A percentile compares a stretch with the other conserved stretches of the same genome.
Evolutionary conservation across 305 asterid species (phyloP).

Genomic region (Solanum hybrid): DNA sequence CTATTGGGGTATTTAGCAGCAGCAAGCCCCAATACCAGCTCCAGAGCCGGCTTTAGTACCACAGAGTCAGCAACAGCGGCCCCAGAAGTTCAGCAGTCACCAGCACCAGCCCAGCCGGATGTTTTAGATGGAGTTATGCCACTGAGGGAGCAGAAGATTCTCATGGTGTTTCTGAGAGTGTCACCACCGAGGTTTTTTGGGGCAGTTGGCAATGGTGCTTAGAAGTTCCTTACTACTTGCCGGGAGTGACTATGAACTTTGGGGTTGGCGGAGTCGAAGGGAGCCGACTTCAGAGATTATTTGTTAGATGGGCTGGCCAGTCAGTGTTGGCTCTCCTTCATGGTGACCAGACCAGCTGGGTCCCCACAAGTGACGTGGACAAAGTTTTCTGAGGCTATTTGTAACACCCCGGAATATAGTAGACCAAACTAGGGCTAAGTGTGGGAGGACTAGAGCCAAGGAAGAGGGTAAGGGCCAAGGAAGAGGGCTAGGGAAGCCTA

Average conservation of each 20-base stretch:
- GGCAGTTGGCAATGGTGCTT: neutral
- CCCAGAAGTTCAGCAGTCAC: neutral
- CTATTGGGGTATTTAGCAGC: neutral
- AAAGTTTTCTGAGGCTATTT: neutral
- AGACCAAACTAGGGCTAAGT: too few relatives aligned
- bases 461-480: too few relatives aligned
- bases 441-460: too few relatives aligned
- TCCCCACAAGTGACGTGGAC: neutral
- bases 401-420: too few relatives aligned
- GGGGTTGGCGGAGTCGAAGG: neutral
- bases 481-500: too few relatives aligned
- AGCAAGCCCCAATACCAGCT: neutral
- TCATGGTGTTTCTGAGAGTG: neutral
- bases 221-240: neutral
- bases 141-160: neutral
- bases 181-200: neutral
- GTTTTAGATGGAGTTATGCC: neutral
- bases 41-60: neutral
- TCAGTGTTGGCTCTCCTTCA: too few relatives aligned
- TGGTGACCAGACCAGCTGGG: neutral
- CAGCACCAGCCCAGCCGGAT: too few relatives aligned
- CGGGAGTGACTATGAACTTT: neutral
- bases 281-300: neutral
- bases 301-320: neutral
- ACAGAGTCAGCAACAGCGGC: neutral